phyloP scores from a whole-genome alignment of 2,329 filamentous ascomycete genomes.

The Pezicula rhizophila region DNA sequence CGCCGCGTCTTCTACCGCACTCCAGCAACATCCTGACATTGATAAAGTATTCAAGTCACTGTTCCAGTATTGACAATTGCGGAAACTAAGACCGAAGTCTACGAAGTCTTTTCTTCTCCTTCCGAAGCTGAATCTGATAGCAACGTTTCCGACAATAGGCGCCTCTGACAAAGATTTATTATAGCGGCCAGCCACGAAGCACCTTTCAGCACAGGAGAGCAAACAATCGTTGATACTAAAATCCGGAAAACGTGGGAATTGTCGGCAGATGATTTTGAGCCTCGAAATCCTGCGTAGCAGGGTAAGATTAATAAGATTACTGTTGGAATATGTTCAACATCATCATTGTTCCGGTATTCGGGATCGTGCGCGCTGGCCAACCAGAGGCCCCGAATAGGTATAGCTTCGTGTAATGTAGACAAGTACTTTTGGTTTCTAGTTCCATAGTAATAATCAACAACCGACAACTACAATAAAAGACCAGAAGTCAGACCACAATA shows the following conservation, averaged over 20 bases:
- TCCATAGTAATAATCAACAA: too few relatives aligned
- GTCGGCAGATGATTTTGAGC: constrained; percentile 31
- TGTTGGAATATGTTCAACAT: too few relatives aligned
- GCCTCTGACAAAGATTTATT: background rate
- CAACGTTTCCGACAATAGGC: background rate
- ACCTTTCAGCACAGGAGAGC: constrained; percentile 33
- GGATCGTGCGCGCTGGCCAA: too few relatives aligned
- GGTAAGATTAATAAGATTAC: constrained; percentile 23
- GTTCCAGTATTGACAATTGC: background rate
- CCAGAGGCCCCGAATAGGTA: too few relatives aligned
- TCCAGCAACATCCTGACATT: too few relatives aligned
- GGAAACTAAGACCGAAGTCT: background rate
- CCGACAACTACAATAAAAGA: too few relatives aligned
- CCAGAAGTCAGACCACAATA: too few relatives aligned
- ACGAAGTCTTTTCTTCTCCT: background rate
- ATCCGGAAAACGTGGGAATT: constrained; percentile 40
- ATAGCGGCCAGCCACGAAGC: constrained; percentile 12
- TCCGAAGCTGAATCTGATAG: background rate
- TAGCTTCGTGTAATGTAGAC: too few relatives aligned
- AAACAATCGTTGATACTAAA: constrained; percentile 32
- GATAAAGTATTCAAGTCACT: too few relatives aligned
- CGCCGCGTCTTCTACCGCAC: too few relatives aligned
- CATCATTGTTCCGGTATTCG: too few relatives aligned
- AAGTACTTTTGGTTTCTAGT: too few relatives aligned
- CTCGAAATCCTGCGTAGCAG: constrained; percentile 31